phyloP scores from a whole-genome alignment of 1,139 yeast genomes.

The Sugiyamaella sp. region DNA sequence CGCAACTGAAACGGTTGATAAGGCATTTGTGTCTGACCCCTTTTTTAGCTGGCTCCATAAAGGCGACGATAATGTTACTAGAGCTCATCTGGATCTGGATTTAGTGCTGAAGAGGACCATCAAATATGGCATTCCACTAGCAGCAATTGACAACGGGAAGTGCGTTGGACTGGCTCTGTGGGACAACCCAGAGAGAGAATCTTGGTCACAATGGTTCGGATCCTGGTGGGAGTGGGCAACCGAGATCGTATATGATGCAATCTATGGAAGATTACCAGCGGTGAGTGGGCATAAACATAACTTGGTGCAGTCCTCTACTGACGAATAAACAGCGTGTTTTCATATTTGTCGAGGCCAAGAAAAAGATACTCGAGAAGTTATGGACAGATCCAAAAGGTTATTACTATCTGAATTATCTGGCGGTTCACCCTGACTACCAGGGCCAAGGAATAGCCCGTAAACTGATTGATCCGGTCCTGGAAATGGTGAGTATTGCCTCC shows the following conservation, averaged over 20 bases:
- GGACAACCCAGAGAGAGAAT: conserved; percentile 6
- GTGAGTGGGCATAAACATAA: neutral
- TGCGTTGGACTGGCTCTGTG: conserved; percentile 8
- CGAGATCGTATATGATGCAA: neutral
- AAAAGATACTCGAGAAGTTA: neutral
- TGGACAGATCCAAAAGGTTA: conserved; percentile 5
- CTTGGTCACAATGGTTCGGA: neutral
- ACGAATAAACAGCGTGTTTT: conserved; percentile 1
- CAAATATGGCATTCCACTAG: neutral
- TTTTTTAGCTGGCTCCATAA: conserved; percentile 5
- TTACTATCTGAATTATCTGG: conserved; percentile 11
- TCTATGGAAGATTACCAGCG: conserved; percentile 4
- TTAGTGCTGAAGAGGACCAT: neutral
- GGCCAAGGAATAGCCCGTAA: conserved; percentile 8
- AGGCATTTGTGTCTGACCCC: conserved; percentile 10
- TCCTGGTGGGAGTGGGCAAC: conserved; percentile 3
- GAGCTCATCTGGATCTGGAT: neutral
- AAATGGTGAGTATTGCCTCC: conserved; percentile 7
- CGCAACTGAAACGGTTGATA: conserved; percentile 8
- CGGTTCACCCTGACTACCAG: conserved; percentile 14
- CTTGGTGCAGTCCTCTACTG: neutral
- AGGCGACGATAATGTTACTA: conserved; percentile 4
- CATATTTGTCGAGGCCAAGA: conserved; percentile 5
- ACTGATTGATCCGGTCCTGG: conserved; percentile 5
- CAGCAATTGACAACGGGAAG: conserved; percentile 9